Evolutionary conservation across 139 green algal species (phyloP).

Genomic region (Chlorella sp.): DNA sequence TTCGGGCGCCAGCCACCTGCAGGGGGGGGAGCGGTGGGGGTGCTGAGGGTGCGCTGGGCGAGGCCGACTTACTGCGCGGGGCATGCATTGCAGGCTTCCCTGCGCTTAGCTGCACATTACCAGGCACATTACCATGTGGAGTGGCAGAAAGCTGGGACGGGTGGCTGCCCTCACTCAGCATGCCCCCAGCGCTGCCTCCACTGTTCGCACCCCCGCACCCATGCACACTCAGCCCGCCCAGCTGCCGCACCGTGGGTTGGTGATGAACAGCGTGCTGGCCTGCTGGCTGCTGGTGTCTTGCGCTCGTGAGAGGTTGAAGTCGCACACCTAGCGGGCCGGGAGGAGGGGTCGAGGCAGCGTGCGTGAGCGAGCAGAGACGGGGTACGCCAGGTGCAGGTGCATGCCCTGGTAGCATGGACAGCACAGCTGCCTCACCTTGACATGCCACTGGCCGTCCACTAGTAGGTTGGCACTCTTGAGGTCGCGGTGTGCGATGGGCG

Average conservation of each 20-base stretch:
- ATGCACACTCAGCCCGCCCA: too few relatives aligned
- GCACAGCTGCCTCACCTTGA: conserved; percentile 47
- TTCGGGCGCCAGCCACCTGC: conserved; percentile 52
- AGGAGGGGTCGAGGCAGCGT: background rate
- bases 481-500: conserved; percentile 8
- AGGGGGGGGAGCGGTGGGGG: background rate
- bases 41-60: background rate
- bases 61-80: too few relatives aligned
- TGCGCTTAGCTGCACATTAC: too few relatives aligned
- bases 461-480: conserved; percentile 66
- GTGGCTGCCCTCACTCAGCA: too few relatives aligned
- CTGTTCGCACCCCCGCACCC: too few relatives aligned
- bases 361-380: too few relatives aligned
- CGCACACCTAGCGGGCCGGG: conserved; percentile 14
- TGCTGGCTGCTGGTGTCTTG: conserved; percentile 14
- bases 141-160: too few relatives aligned
- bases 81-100: too few relatives aligned
- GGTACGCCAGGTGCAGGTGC: too few relatives aligned
- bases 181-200: too few relatives aligned
- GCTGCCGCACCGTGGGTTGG: conserved; percentile 54
- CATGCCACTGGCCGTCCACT: conserved; percentile 61
- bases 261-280: conserved; percentile 43
- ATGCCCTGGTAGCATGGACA: background rate
- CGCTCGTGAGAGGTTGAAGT: conserved; percentile 62
- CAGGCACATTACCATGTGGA: too few relatives aligned